A percentile compares a stretch with the other conserved stretches of the same genome.
These are phyloP conservation scores for Arthrobotrys conoides DNA, from an alignment of 2,329 filamentous ascomycete genomes.

Conservation along the genomic window DNA sequence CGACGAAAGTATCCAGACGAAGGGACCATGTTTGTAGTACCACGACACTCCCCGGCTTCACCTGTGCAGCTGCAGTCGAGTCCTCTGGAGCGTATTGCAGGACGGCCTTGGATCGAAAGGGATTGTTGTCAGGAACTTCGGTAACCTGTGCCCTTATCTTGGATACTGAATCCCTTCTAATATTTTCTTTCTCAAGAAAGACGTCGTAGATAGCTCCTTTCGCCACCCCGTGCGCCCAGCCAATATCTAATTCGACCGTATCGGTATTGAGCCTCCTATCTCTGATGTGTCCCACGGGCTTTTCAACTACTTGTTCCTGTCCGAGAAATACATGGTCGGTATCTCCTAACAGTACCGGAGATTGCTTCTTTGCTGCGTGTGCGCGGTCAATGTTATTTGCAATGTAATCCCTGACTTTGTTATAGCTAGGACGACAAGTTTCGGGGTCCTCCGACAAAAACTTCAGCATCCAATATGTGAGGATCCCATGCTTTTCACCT, in stretches of 20 bases:
- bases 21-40: slow-evolving; percentile 23
- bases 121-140: not conserved
- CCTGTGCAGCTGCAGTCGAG: not conserved
- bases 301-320: slow-evolving; percentile 26
- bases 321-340: slow-evolving; percentile 30
- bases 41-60: not conserved
- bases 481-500: slow-evolving; percentile 15
- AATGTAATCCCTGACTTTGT: slow-evolving; percentile 9
- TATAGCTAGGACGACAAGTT: not conserved
- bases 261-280: not conserved
- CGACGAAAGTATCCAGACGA: not conserved
- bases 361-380: slow-evolving; percentile 11
- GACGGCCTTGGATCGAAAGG: slow-evolving; percentile 12
- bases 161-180: not conserved
- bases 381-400: slow-evolving; percentile 3
- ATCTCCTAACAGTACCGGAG: slow-evolving; percentile 36
- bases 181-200: not conserved
- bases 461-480: slow-evolving; percentile 44
- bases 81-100: not conserved
- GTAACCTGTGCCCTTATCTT: not conserved
- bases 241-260: slow-evolving; percentile 27
- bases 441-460: not conserved
- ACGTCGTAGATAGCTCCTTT: slow-evolving; percentile 33
- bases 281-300: slow-evolving; percentile 1
- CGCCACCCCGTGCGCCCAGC: slow-evolving; percentile 33